Percentiles rank a stretch among this genome's conserved stretches.
Evolutionary conservation across 441 rosid species (phyloP).

Genomic region (Erodium moschatum): DNA sequence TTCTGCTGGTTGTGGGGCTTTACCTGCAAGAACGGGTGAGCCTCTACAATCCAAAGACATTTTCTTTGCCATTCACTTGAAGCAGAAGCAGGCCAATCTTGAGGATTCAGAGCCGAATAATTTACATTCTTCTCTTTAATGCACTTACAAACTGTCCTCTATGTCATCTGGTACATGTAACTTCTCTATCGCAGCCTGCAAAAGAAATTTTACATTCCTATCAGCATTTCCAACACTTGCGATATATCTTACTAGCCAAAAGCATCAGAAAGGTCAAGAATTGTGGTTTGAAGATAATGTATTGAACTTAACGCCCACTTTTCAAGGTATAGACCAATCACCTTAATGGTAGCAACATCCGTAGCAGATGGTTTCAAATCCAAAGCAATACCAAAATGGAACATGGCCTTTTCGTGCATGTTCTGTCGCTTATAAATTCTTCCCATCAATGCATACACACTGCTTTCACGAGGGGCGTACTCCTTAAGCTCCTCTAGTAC

Average conservation of each 20-base stretch:
- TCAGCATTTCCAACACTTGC: neutral
- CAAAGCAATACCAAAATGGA: slow-evolving; percentile 86
- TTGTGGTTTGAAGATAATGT: neutral
- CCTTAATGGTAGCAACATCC: slow-evolving; percentile 81
- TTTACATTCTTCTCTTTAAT: slow-evolving; percentile 17
- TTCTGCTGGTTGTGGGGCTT: slow-evolving; percentile 5
- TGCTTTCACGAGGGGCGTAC: slow-evolving; percentile 84
- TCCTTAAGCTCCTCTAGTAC: slow-evolving; percentile 92
- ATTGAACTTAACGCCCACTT: no score
- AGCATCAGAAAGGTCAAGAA: neutral
- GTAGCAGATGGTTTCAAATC: slow-evolving; percentile 94
- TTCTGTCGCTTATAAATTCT: slow-evolving; percentile 61
- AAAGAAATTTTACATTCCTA: neutral
- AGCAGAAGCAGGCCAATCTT: slow-evolving; percentile 1
- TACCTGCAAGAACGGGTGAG: slow-evolving; percentile 7
- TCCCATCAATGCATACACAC: slow-evolving; percentile 95
- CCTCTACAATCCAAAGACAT: neutral
- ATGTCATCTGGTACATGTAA: slow-evolving; percentile 63
- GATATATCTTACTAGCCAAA: neutral
- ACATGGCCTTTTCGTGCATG: slow-evolving; percentile 86
- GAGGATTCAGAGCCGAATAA: slow-evolving; percentile 19
- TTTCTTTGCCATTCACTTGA: slow-evolving; percentile 13
- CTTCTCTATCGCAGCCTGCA: slow-evolving; percentile 71
- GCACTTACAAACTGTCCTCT: slow-evolving; percentile 36
- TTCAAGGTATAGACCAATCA: slow-evolving; percentile 17